Base-by-base conservation (phyloP, 2,329 filamentous ascomycete genomes). In the Trichoderma lentiforme region DNA sequence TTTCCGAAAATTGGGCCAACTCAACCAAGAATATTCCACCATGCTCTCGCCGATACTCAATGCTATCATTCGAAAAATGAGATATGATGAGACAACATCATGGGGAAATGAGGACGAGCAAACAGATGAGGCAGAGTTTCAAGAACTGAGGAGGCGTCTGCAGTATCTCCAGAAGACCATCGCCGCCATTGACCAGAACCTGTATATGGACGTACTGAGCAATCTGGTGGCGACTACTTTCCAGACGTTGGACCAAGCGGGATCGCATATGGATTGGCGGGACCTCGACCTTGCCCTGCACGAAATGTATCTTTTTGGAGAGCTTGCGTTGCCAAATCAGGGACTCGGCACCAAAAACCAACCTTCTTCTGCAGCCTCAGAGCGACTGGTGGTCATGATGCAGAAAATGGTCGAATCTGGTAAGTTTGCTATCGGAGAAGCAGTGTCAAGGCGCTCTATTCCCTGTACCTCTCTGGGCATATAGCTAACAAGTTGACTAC, bases 41-140 rank as follows among this genome's bases (percentile, higher is more conserved):
- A 96, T 97, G 88, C 86, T 99, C 14, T 89, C 93, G 30, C 93
- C 94, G 5, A 94, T 98, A 67, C 85, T 99, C 72, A 93, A 97
- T 80, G 94, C 94, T 70, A 95, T 98, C 77, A 92, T 99, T 73
- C 87, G 89, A 71, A 99, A 99, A 84, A 98, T 98, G 94, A 92
- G 95, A 79, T 98, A 97, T 79, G 96, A 99, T 77, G 95, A 98
- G 79, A 98, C 95, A 6, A 92, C 93, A 1, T 92, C 89, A 24
- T 98, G 95, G 95, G 95, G 95, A 47, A 91, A 95, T 72, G 95
- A 98, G 79, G 94, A 97, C 76, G 95, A 97, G 76, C 92, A 97
- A 81, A 97, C 94, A 2, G 96, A 98, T 77, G 96, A 99, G 82
- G 96, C 95, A 30, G 96, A 99, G 80, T 99, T 99, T 77, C 93